Base-by-base conservation (phyloP, 768 basidiomycete genomes). In the Psilocybe tampanensis region DNA sequence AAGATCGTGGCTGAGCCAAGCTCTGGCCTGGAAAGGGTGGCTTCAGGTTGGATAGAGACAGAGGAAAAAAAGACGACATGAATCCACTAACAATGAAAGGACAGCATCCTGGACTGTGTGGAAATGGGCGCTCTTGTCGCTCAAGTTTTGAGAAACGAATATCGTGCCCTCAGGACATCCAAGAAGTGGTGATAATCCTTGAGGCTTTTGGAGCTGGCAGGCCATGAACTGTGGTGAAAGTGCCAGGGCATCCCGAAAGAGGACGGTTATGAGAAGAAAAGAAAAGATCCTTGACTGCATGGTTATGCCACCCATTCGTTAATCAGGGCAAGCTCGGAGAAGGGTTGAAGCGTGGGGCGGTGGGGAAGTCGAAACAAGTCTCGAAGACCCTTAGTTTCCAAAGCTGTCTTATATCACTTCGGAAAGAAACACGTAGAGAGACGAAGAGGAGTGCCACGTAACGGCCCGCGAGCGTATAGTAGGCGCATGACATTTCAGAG, bases 161-260 rank as follows among this genome's bases (percentile, higher is more conserved):
- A 88, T 68, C 0, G 86, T 88, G 9, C 82, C 84, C 6, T 58
- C n/a, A 0, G 84, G 83, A 63, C 87, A 88, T 8, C 82, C 84
- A 1, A 52, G 17, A 11, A 86, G 68, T 15, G 85, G 79, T 3
- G 81, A 80, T 3, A 65, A 44, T 0, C 67, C 64, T 0, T 56
- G 47, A 2, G 78, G 64, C 56, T 85, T 86, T 63, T 80, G 72
- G 22, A 80, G 61, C 61, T 88, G 86, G 61, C 86, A 88, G 3
- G 70, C 36, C 17, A 77, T 48, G 60, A 80, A 82, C 15, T 65
- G 52, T 0, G 82, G 76, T 2, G 86, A 86, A 39, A 85, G 72
- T 8, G 75, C 72, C 4, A 59, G 34, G 11, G 19, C 50, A 18
- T 39, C 23, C 9, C 5, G 29, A 29, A 29, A 29, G 29, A 29